Evolutionary conservation across 148 eudicot genomes (phyloP).

Genomic region (Diospyros kaki): DNA sequence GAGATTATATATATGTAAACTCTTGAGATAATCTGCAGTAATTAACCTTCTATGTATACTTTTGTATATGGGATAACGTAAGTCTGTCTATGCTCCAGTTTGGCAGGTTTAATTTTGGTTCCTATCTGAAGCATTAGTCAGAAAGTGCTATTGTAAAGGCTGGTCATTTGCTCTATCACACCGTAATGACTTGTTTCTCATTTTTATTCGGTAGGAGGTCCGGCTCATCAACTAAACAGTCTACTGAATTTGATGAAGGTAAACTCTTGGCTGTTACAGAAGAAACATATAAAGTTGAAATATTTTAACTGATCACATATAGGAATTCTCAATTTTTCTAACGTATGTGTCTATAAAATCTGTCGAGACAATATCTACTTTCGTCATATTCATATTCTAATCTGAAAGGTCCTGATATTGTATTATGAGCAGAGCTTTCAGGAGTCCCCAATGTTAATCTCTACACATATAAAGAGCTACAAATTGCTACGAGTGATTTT

Average conservation of each 20-base stretch:
- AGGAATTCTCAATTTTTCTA: no score
- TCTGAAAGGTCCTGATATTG: slow-evolving; percentile 15
- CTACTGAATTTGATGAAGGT: slow-evolving; percentile 39
- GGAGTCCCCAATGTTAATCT: slow-evolving; percentile 37
- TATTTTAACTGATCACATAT: not conserved
- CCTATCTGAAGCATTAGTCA: no score
- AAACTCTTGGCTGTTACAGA: not conserved
- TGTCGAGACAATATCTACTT: not conserved
- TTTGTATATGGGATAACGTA: no score
- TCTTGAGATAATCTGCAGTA: no score
- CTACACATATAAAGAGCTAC: slow-evolving; percentile 55
- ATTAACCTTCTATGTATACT: no score
- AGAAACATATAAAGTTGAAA: not conserved
- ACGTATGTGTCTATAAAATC: no score
- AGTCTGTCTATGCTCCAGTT: no score
- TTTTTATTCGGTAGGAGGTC: slow-evolving; percentile 23
- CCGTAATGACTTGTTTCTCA: slow-evolving; percentile 34
- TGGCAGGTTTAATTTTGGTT: no score
- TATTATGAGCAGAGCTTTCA: slow-evolving; percentile 37
- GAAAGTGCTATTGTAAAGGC: no score
- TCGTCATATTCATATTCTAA: not conserved
- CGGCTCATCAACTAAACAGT: slow-evolving; percentile 12
- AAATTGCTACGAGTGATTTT: slow-evolving; percentile 56
- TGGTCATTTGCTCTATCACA: no score
- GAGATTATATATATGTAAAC: no score